Base-by-base conservation (phyloP, 2,329 filamentous ascomycete genomes). In the Alternaria ventricosa region DNA sequence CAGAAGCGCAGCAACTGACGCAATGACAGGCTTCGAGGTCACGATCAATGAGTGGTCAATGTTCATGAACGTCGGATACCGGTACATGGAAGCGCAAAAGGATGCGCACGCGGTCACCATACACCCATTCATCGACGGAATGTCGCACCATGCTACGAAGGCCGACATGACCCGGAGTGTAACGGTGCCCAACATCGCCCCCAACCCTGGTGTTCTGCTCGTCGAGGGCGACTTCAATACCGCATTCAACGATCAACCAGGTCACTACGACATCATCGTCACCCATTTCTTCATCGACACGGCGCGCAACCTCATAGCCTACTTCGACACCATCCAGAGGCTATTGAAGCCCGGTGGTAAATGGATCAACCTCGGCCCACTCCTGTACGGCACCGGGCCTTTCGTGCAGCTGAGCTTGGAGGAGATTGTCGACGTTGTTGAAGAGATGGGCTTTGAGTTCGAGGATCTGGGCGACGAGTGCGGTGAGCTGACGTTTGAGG, bases 201-300 rank as follows among this genome's bases (percentile, higher is more conserved):
- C 82, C 18, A 75, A 82, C 55, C 58, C 78, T 8, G 67, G 75
- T 0, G 82, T 87, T 0, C 64, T 86, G 1, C 78, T 87, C 0
- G 78, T 87, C 0, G 87, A 89, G 67, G 87, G 86, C 1, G 87
- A 89, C 67, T 89, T 89, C 65, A 86, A 83, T 0, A 83, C 82
- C 5, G 74, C 77, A 1, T 79, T 83, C 1, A 49, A 57, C 12
- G 60, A 62, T n/a, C 60, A 68, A 44, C 23, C 58, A 6, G 69
- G 64, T 0, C 62, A 66, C 5, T 88, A 81, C 71, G 86, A 88
- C 57, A 78, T 82, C 1, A 74, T 89, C 0, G 73, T 87, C 0
- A 88, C 87, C 0, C 82, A 87, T 46, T 89, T 88, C 76, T 88
- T 89, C 75, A 88, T 89, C 66, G 87, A 89, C 69, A 89, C 87